A percentile compares a stretch with the other conserved stretches of the same genome.
Conservation (phyloP, 345 rosid genomes). For the Hypericum perforatum region DNA sequence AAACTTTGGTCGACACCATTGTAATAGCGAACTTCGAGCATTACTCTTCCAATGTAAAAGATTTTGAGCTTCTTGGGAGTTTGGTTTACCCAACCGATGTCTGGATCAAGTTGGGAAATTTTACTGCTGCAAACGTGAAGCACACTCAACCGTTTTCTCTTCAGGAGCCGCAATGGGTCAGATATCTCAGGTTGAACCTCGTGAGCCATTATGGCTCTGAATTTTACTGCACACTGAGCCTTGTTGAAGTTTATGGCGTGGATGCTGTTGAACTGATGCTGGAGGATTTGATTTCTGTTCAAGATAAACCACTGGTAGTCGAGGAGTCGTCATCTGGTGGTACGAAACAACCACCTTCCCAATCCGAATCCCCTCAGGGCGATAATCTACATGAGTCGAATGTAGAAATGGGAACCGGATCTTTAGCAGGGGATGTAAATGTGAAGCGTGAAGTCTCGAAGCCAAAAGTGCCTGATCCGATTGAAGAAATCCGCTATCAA, state of each 20-base stretch:
- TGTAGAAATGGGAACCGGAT: slow-evolving; percentile 27
- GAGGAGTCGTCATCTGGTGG: slow-evolving; percentile 31
- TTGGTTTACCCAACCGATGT: slow-evolving; percentile 75
- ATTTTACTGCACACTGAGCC: slow-evolving; percentile 87
- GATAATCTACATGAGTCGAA: slow-evolving; percentile 23
- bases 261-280: slow-evolving; percentile 94
- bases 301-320: slow-evolving; percentile 32
- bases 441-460: slow-evolving; percentile 30
- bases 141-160: slow-evolving; percentile 61
- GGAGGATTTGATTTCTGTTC: slow-evolving; percentile 74
- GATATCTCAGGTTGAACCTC: slow-evolving; percentile 71
- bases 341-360: slow-evolving; percentile 26
- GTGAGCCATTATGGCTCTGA: slow-evolving; percentile 75
- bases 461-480: slow-evolving; percentile 30
- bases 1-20: slow-evolving; percentile 74
- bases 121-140: slow-evolving; percentile 77
- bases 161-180: slow-evolving; percentile 69
- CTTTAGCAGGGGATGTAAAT: slow-evolving; percentile 23
- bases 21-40: slow-evolving; percentile 90
- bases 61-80: slow-evolving; percentile 80
- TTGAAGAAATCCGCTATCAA: slow-evolving; percentile 64
- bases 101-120: slow-evolving; percentile 79
- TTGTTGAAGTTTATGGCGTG: slow-evolving; percentile 78
- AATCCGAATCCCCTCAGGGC: slow-evolving; percentile 26
- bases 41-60: slow-evolving; percentile 75